These are phyloP conservation scores for Aspergillus tubingensis DNA, from an alignment of 2,329 filamentous ascomycete species.

Conservation along the genomic window DNA sequence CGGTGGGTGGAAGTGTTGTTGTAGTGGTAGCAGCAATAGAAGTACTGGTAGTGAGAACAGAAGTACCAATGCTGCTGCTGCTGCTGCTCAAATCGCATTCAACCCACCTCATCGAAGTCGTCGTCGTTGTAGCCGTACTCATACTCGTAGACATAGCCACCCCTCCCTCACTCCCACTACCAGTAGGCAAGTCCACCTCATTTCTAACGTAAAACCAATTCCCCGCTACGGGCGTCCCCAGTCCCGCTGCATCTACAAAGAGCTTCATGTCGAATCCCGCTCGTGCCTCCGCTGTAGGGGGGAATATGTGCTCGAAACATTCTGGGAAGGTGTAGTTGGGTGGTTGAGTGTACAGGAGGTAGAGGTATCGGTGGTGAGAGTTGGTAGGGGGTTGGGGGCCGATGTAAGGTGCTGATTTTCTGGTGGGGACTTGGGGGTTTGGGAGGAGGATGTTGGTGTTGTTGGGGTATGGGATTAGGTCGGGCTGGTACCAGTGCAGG, in stretches of 20 bases:
- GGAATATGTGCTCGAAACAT: slow-evolving; percentile 36
- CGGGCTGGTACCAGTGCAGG: slow-evolving; percentile 32
- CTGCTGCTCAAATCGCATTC: no score
- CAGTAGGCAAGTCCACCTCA: slow-evolving; percentile 8
- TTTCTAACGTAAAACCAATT: slow-evolving; percentile 45
- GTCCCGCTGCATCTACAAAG: slow-evolving; percentile 36
- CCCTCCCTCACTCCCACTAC: background rate
- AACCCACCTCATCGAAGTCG: background rate
- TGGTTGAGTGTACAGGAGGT: slow-evolving; percentile 33
- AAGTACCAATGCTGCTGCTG: no score
- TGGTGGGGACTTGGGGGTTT: background rate
- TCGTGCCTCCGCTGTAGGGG: slow-evolving; percentile 25
- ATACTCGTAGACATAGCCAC: no score
- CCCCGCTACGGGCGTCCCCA: slow-evolving; percentile 35
- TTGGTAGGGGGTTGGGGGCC: slow-evolving; percentile 31
- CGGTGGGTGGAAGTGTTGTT: no score
- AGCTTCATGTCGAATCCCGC: slow-evolving; percentile 37
- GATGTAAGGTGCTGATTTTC: slow-evolving; percentile 25
- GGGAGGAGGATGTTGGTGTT: background rate
- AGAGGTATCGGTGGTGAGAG: slow-evolving; percentile 34
- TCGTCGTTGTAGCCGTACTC: no score
- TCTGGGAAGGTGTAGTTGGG: slow-evolving; percentile 29
- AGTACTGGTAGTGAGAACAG: no score
- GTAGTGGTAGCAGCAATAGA: no score
- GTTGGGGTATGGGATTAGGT: slow-evolving; percentile 9